Base-by-base conservation (phyloP, 352 stramenopile species). In the Phytophthora syringae region DNA sequence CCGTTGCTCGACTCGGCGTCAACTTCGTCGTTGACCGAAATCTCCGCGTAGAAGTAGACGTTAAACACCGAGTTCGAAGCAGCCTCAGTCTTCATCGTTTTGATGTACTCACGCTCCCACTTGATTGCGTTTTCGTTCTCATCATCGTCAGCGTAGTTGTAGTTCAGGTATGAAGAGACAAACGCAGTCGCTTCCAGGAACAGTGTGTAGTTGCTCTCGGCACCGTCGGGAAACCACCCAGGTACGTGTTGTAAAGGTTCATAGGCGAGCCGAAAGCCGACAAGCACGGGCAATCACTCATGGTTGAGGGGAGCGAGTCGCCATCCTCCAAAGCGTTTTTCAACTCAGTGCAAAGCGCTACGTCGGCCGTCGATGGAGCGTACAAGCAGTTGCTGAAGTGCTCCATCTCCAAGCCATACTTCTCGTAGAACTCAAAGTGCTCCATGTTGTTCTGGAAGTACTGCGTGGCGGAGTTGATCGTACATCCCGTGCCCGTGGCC, bases 361-460 rank as follows among this genome's bases (percentile, higher is more conserved):
- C 70, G 48, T 89, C 80, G 7, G 76, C 79, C 34, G 80, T 85
- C 12, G 68, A 70, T 4, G 80, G 81, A 25, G 81, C 82, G 52
- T 86, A 82, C 22, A 89, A 48, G 25, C 81, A 89, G 52, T 85
- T 84, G 25, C 65, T 73, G 36, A 89, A 89, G 53, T 90, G 81
- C 32, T 80, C 57, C 61, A 90, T 42, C 22, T 73, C 77, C 11
- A 82, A 11, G 12, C 72, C 76, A 52, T 88, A 76, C 21, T 76
- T 74, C 40, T 79, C 70, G 37, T 89, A 89, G 24, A 86, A 77
- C 45, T 85, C 76, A 20, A 87, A 89, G 56, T 82, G 67, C 18
- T 76, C 69, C 70, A 84, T 77, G 37, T 69, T 82, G 70, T 89
- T 89, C 62, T 89, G 80, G 56, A 87, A 89, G 53, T 89, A 89